Base-by-base conservation (phyloP, 495 filamentous ascomycete species). In the Penicillium goetzii region DNA sequence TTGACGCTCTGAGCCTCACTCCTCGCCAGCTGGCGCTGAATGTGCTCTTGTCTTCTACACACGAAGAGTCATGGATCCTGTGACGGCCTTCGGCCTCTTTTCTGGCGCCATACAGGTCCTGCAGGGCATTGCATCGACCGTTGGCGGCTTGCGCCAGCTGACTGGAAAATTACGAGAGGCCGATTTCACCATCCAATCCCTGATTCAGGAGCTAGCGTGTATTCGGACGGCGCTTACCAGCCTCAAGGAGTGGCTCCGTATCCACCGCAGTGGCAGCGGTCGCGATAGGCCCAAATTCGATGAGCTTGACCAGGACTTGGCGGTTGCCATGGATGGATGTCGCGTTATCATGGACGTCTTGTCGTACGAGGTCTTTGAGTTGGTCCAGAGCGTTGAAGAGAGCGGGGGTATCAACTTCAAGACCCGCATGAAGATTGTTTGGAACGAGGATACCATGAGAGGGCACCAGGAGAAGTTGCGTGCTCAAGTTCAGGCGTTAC, bases 391-490 rank as follows among this genome's bases (percentile, higher is more conserved):
- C 33, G 50, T 49, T 33, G 61, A 64, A 33, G 53, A 62, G 26
- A 49, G 59, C 4, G 45, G 59, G 2, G 58, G 53, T 8, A 19
- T 72, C 7, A 65, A 68, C 6, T 72, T 78, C 36, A 59, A 68
- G 26, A 62, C 59, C 17, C 68, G 70, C 5, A 67, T 71, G 36
- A 74, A 67, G 63, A 62, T 75, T 5, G 62, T 73, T 9, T 82
- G 81, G 79, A 81, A 76, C 49, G 79, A 81, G 54, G 75, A 76
- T n/a, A 67, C 62, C 8, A 81, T 82, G 74, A 71, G 65, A 59
- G 75, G 65, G 15, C 77, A 81, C 56, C 69, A 77, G 57, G 71
- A 75, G n/a, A 74, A 73, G 43, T 59, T 83, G 23, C 74, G 68
- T 12, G 68, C 72, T 21, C 80, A 83, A 50, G 70, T 79, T 19